Conservation (phyloP, 495 filamentous ascomycete genomes). For the Xylaria castorea region DNA sequence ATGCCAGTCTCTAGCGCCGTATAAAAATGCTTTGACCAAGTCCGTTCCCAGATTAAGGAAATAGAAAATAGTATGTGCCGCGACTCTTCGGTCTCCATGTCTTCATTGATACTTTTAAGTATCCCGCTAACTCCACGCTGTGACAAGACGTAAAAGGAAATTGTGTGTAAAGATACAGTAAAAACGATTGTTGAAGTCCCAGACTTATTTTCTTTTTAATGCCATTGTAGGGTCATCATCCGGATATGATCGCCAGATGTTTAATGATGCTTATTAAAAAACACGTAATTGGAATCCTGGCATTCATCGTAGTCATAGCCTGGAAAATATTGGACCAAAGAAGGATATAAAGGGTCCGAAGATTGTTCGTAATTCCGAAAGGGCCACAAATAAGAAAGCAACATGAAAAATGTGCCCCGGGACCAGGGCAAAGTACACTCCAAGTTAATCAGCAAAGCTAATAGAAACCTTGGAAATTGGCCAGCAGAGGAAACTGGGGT, state of each 20-base stretch:
- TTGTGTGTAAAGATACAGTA: slow-evolving; percentile 34
- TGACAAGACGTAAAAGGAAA: slow-evolving; percentile 36
- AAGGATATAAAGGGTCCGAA: slow-evolving; percentile 24
- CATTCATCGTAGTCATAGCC: slow-evolving; percentile 17
- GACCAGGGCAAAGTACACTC: neutral
- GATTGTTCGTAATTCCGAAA: neutral
- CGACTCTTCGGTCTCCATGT: slow-evolving; percentile 34
- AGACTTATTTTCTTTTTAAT: slow-evolving; percentile 24
- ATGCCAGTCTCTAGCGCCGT: slow-evolving; percentile 28
- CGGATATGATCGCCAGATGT: neutral
- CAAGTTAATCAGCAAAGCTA: slow-evolving; percentile 38
- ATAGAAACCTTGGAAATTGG: slow-evolving; percentile 58
- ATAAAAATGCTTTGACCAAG: slow-evolving; percentile 33
- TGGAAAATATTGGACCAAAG: neutral
- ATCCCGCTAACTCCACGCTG: slow-evolving; percentile 44
- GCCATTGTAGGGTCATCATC: neutral
- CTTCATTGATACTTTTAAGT: slow-evolving; percentile 33
- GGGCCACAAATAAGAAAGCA: slow-evolving; percentile 26
- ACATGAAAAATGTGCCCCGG: slow-evolving; percentile 34
- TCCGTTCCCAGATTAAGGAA: slow-evolving; percentile 26
- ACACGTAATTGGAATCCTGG: slow-evolving; percentile 13
- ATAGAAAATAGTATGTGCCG: slow-evolving; percentile 18
- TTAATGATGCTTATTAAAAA: slow-evolving; percentile 21
- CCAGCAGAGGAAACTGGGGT: slow-evolving; percentile 52
- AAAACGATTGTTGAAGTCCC: slow-evolving; percentile 26